These are phyloP conservation scores for Haberlea rhodopensis DNA, from an alignment of 257 asterid genomes.

Conservation along the genomic window DNA sequence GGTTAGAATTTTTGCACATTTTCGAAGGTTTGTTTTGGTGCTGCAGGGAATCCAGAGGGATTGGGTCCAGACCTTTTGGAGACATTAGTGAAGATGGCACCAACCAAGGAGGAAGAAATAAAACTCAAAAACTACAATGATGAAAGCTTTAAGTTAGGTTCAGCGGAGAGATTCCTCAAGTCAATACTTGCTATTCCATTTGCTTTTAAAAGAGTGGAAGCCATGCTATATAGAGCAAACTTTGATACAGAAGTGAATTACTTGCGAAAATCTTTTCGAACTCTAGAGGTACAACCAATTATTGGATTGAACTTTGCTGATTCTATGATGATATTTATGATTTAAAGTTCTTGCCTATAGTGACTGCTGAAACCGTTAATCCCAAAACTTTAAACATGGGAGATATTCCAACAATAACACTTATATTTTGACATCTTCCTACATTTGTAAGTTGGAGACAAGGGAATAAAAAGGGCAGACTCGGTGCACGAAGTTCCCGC, in stretches of 20 bases:
- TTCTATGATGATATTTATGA: neutral
- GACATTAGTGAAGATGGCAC: conserved; percentile 97
- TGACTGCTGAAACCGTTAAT: no score
- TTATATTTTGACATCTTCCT: no score
- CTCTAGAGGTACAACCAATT: conserved; percentile 66
- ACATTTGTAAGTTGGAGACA: no score
- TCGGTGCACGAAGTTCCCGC: no score
- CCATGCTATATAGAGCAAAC: conserved; percentile 91
- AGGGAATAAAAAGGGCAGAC: no score
- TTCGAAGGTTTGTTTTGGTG: conserved; percentile 15
- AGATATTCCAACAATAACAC: no score
- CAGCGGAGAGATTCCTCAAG: conserved; percentile 94
- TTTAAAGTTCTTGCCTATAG: no score
- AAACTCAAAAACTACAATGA: conserved; percentile 72
- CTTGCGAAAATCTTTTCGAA: conserved; percentile 71
- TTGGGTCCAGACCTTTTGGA: conserved; percentile 91
- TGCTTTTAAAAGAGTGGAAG: conserved; percentile 91
- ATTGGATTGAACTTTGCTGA: conserved; percentile 3
- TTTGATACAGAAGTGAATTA: conserved; percentile 80
- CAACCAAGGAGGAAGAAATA: conserved; percentile 96
- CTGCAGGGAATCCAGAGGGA: conserved; percentile 86
- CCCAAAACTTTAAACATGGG: no score
- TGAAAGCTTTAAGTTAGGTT: conserved; percentile 69
- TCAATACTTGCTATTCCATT: conserved; percentile 80
- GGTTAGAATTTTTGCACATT: neutral